Conservation (phyloP, 2,329 filamentous ascomycete species). For the Akanthomyces lecanii region DNA sequence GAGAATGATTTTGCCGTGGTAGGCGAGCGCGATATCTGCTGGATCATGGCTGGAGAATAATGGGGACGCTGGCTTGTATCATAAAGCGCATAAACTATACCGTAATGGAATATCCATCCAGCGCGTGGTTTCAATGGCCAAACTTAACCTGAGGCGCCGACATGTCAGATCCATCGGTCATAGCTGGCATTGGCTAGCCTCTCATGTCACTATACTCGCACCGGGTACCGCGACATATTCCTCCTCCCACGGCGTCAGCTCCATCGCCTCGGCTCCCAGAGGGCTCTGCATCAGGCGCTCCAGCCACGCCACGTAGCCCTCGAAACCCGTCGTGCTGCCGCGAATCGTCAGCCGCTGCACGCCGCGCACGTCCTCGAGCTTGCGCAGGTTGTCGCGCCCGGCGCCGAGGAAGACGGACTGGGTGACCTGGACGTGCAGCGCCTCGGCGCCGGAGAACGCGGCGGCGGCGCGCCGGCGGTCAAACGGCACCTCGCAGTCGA, state of each 20-base stretch:
- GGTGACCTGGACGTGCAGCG: slow-evolving; percentile 37
- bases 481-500: slow-evolving; percentile 35
- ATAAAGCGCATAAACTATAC: too few relatives aligned
- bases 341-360: slow-evolving; percentile 33
- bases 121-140: too few relatives aligned
- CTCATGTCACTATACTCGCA: background rate
- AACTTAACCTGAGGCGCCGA: too few relatives aligned
- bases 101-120: too few relatives aligned
- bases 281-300: slow-evolving; percentile 33
- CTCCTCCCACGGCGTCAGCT: slow-evolving; percentile 20
- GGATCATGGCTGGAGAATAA: too few relatives aligned
- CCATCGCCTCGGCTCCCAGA: slow-evolving; percentile 21
- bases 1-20: background rate
- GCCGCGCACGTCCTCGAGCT: slow-evolving; percentile 41
- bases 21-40: background rate
- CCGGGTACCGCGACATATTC: background rate
- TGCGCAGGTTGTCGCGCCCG: slow-evolving; percentile 33
- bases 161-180: too few relatives aligned
- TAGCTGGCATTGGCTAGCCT: too few relatives aligned
- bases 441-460: slow-evolving; percentile 35
- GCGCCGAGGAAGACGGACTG: slow-evolving; percentile 37
- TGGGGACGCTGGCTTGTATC: background rate
- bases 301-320: slow-evolving; percentile 41
- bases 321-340: slow-evolving; percentile 38
- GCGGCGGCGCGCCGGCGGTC: slow-evolving; percentile 27